Evolutionary conservation across 805 yeast species (phyloP), one percentile per base, ranked within the genome.

Genomic region (Wickerhamomyces rabaulensis): DNA sequence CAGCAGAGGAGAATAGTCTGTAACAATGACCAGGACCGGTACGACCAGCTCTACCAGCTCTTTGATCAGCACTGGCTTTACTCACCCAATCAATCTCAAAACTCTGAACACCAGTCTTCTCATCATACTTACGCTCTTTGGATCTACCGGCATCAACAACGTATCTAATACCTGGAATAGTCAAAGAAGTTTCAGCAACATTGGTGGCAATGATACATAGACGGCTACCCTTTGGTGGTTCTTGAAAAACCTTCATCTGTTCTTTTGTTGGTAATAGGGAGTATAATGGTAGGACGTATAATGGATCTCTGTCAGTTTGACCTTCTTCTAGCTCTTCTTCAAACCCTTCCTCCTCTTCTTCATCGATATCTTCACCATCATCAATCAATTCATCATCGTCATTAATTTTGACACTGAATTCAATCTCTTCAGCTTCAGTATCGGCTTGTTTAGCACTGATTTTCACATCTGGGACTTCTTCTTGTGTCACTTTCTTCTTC

Each of bases 21-120:
- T 94, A 94, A 63, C 97, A 88, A 60, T 94, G 98, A 48, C 99
- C 99, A 0, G 99, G 97, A 0, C 98, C 99, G 0, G 97, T 91
- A 75, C 98, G 84, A 62, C 97, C 98, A 43, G 98, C 98, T 73
- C 98, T 82, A 61, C 98, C 98, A 17, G 95, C 70, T 69, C 99
- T 78, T 71, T 94, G 99, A 54, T 81, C 94, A 0, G 98, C 92
- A 49, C 96, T 85, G 2, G 99, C 99, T 58, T 94, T 90, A 41
- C 96, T 85, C 4, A 91, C 74, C 97, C 97, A 94, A 46, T 80
- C 85, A 42, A 94, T 75, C 59, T 87, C 94, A 66, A 86, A 95
- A 49, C 95, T 86, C 66, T 92, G 98, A 29, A 94, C 95, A 3
- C 96, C 95, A 12, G 89, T 87, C 26, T 80, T 82, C 53, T 85